A percentile compares a stretch with the other conserved stretches of the same genome.
phyloP scores from a whole-genome alignment of 306 rosid species.

The Abrus pulchellus region DNA sequence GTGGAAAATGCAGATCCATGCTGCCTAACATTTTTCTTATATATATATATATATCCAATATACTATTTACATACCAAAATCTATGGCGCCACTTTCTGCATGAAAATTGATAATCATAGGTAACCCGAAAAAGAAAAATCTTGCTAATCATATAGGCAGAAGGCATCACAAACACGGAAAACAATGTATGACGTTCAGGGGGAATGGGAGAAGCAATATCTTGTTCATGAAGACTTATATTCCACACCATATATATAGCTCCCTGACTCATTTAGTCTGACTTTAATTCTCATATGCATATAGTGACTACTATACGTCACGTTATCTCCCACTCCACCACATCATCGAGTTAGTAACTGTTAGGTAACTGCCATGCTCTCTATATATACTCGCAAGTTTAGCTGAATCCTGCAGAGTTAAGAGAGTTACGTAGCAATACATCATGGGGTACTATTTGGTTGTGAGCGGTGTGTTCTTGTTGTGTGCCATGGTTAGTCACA shows the following conservation, averaged over 20 bases:
- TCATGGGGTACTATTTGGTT: conserved; percentile 45
- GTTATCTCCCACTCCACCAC: conserved; percentile 36
- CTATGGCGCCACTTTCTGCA: not conserved
- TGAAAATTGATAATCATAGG: conserved; percentile 25
- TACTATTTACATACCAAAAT: conserved; percentile 22
- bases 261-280: conserved; percentile 39
- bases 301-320: conserved; percentile 36
- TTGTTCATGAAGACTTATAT: not conserved
- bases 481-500: conserved; percentile 43
- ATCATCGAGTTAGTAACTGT: conserved; percentile 5
- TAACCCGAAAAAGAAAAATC: not conserved
- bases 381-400: conserved; percentile 43
- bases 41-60: not conserved
- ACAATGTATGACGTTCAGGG: conserved; percentile 24
- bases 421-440: conserved; percentile 31
- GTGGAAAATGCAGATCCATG: not conserved
- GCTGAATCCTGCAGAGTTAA: conserved; percentile 37
- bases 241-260: not conserved
- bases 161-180: conserved; percentile 36
- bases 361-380: conserved; percentile 30
- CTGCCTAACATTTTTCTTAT: conserved; percentile 38
- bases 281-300: conserved; percentile 23
- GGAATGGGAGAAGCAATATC: conserved; percentile 41
- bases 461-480: conserved; percentile 50
- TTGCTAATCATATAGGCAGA: not conserved